Evolutionary conservation across 768 basidiomycete genomes (phyloP), one percentile per base, ranked within the genome.

Genomic region (Panus rudis): DNA sequence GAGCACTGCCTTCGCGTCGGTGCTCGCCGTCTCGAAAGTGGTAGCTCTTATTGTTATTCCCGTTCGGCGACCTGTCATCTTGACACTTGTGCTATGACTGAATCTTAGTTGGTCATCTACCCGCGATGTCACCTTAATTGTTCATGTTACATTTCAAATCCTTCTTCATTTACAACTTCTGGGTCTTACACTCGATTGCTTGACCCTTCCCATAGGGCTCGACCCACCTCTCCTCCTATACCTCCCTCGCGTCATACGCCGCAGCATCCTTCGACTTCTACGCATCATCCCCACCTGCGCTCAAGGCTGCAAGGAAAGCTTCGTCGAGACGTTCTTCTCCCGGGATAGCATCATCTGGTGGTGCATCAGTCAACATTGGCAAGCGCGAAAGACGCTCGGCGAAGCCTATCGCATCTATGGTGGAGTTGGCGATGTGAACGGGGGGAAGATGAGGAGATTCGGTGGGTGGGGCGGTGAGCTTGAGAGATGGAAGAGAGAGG

Each of bases 191-290:
- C n/a, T n/a, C n/a, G n/a, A 38, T 34, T 4, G 21, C 22, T 17
- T 16, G 21, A 7, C 30, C 13, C 21, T 16, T 17, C 13, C 4
- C 24, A 20, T 31, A 84, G 81, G 83, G 83, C 63, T 84, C 17
- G 81, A 84, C 50, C 80, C 81, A 6, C 83, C 81, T 11, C 61
- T 84, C 25, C 14, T 63, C 7, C 58, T 75, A 8, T 84, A 84
- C 61, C 67, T 84, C 42, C 78, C 81, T 17, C 76, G 82, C 13
- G 51, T 82, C 20, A 53, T 73, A 46, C 49, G 64, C 42, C 68
- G 81, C 37, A 83, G 80, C 1, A 52, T 79, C n/a, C 53, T 64
- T 45, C 60, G 64, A n/a, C 50, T 65, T 6, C 28, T 61, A 20
- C 42, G 59, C 10, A 13, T 52, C n/a, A 34, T 13, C 6, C 47